phyloP scores from a whole-genome alignment of 768 basidiomycete species.

The Hortiboletus flavorubellus region DNA sequence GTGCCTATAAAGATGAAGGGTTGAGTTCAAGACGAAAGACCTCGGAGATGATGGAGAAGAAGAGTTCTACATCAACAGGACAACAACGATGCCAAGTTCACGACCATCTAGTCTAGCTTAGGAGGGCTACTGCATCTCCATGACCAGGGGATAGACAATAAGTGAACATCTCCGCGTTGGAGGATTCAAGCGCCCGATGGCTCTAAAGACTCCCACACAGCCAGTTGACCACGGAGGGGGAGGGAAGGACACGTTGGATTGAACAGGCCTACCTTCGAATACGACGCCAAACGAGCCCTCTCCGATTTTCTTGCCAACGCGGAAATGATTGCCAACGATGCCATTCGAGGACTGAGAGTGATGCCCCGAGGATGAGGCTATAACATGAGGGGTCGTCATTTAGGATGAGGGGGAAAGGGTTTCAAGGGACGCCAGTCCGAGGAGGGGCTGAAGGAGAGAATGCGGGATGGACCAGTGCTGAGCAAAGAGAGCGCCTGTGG shows the following conservation, averaged over 20 bases:
- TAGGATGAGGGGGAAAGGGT: neutral
- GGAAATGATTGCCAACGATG: conserved; percentile 75
- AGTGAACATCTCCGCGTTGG: conserved; percentile 1
- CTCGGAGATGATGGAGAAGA: neutral
- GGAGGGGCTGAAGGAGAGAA: conserved; percentile 22
- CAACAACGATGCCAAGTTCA: neutral
- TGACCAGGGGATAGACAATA: conserved; percentile 4
- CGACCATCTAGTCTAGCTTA: conserved; percentile 3
- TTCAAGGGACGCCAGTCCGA: conserved; percentile 29
- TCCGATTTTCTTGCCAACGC: conserved; percentile 98
- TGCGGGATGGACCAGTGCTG: conserved; percentile 20
- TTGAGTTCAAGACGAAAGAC: conserved; percentile 12
- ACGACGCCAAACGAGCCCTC: conserved; percentile 99
- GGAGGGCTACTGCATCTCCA: conserved; percentile 6
- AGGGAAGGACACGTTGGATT: neutral
- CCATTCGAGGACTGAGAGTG: conserved; percentile 65
- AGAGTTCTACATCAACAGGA: conserved; percentile 6
- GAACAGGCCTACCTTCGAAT: conserved; percentile 73
- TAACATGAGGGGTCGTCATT: conserved; percentile 84
- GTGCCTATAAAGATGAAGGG: conserved; percentile 50
- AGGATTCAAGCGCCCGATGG: conserved; percentile 12
- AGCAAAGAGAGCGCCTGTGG: conserved; percentile 20
- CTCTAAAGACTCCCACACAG: neutral
- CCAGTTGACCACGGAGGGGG: too few relatives aligned
- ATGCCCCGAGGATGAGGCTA: conserved; percentile 72